phyloP scores from a whole-genome alignment of 371 early-diverging fungal genomes.

The Actinomortierella ambigua region DNA sequence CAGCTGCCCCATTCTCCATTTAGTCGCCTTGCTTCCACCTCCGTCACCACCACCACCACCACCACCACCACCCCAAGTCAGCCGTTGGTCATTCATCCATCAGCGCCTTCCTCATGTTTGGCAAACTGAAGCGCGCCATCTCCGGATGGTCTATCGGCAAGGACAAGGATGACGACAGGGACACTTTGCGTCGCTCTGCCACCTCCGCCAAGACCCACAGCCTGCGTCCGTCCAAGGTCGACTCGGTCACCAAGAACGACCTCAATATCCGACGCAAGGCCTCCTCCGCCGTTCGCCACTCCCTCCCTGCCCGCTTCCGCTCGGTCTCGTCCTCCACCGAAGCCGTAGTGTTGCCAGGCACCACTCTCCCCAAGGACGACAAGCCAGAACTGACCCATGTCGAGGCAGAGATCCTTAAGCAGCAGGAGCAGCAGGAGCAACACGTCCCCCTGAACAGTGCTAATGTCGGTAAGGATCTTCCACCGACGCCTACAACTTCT shows the following conservation, averaged over 20 bases:
- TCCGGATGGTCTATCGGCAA: slow-evolving; percentile 20
- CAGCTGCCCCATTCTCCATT: no score
- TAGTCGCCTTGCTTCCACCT: no score
- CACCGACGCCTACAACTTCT: no score
- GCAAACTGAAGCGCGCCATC: slow-evolving; percentile 44
- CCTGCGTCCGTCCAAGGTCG: slow-evolving; percentile 8
- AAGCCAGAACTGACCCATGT: no score
- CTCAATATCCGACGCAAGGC: background rate
- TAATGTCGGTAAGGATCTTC: no score
- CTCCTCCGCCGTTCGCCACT: slow-evolving; percentile 15
- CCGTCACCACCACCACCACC: no score
- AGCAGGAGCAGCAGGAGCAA: no score
- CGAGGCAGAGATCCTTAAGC: no score
- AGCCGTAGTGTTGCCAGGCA: slow-evolving; percentile 9
- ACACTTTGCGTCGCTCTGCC: background rate
- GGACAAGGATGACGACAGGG: slow-evolving; percentile 3
- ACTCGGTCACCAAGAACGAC: slow-evolving; percentile 11
- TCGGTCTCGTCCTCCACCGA: slow-evolving; percentile 18
- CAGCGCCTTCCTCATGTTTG: slow-evolving; percentile 17
- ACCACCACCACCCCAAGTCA: background rate
- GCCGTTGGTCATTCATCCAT: background rate
- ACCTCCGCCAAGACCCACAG: no score
- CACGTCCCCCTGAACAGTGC: no score
- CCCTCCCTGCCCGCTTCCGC: slow-evolving; percentile 35
- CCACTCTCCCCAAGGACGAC: no score